A percentile compares a stretch with the other conserved stretches of the same genome.
These are phyloP conservation scores for Cucumis melo DNA, from an alignment of 306 rosid genomes.

Conservation along the genomic window DNA sequence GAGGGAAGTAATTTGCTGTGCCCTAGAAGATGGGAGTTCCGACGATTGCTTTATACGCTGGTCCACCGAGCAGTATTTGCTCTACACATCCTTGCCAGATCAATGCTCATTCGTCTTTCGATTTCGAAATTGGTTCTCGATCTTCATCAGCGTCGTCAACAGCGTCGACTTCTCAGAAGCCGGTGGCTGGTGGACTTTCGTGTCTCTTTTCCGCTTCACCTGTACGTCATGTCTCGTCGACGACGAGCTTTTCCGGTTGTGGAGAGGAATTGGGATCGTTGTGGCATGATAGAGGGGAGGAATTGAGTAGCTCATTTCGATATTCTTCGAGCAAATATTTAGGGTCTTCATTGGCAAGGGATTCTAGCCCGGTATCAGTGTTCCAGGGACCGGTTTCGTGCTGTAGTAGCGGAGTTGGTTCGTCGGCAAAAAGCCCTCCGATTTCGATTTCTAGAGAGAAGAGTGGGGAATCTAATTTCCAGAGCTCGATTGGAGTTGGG, in stretches of 20 bases:
- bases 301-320: slow-evolving; percentile 57
- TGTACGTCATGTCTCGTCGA: slow-evolving; percentile 35
- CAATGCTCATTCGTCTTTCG: slow-evolving; percentile 46
- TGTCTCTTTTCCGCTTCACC: slow-evolving; percentile 66
- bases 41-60: slow-evolving; percentile 72
- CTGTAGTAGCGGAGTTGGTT: slow-evolving; percentile 27
- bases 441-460: slow-evolving; percentile 28
- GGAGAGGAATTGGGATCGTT: slow-evolving; percentile 51
- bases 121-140: slow-evolving; percentile 64
- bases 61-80: slow-evolving; percentile 71
- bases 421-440: slow-evolving; percentile 29
- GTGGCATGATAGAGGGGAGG: slow-evolving; percentile 55
- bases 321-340: slow-evolving; percentile 47
- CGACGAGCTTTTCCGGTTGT: slow-evolving; percentile 39
- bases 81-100: slow-evolving; percentile 67
- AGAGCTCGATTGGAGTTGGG: slow-evolving; percentile 28
- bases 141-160: slow-evolving; percentile 52
- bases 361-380: slow-evolving; percentile 82
- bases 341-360: slow-evolving; percentile 49
- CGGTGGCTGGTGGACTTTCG: slow-evolving; percentile 70
- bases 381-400: slow-evolving; percentile 82
- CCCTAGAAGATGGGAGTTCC: slow-evolving; percentile 57
- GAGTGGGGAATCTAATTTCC: slow-evolving; percentile 19
- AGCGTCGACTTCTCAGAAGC: slow-evolving; percentile 54
- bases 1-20: not conserved